Evolutionary conservation across 2,329 filamentous ascomycete species (phyloP), one percentile per base, ranked within the genome.

Genomic region (Penicillium hordei): DNA sequence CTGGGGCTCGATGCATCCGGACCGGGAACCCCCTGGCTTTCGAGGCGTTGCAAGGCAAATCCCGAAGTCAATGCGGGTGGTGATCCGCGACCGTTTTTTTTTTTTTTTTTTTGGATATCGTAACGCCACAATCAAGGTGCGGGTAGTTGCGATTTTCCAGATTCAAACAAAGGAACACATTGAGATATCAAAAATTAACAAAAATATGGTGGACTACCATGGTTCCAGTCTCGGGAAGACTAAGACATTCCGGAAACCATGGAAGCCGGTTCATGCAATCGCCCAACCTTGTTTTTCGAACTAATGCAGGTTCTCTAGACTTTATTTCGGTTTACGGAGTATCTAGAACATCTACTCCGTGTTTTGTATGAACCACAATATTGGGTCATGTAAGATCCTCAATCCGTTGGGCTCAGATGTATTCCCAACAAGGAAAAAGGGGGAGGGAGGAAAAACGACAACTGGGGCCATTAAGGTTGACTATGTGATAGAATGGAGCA

Each of bases 231-330:
- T 45, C 50, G 48, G 48, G 46, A 52, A 33, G n/a, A 17, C 51
- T 57, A 55, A 48, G 50, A 58, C 36, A 52, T 58, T 55, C 55
- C 51, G 51, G 51, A 58, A 58, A 27, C 31, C 34, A 59, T 56
- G 46, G 60, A 63, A 60, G 55, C 45, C 59, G 54, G 68, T 67
- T 67, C 65, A 66, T 66, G 65, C 64, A 66, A 56, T 59, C 39
- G 51, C 55, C 52, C 55, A 67, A 64, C 63, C 61, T 64, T 64
- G 64, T 66, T 66, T 55, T 53, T 39, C 8, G 57, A 52, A 63
- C 66, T 68, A 68, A 68, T 68, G 66, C 66, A 67, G 63, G 63
- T 62, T 57, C 44, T 60, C 63, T 62, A 62, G 65, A 62, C 45
- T 48, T 48, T 48, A 23, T 48, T 19, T 48, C 19, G 5, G 29